Evolutionary conservation across 2,329 filamentous ascomycete species (phyloP), one percentile per base, ranked within the genome.

Genomic region (Hypoxylon sp.): DNA sequence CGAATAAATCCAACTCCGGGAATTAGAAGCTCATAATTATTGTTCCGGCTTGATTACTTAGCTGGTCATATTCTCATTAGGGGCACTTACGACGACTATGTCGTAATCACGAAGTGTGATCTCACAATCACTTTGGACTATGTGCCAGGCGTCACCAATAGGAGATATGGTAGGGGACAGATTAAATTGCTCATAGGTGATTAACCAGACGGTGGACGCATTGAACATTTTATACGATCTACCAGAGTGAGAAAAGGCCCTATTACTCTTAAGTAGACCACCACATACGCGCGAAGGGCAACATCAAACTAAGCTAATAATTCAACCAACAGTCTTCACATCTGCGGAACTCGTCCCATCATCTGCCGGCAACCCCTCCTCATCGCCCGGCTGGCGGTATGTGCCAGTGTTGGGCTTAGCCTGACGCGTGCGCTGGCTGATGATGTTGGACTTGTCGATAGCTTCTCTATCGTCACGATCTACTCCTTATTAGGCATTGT

Each of bases 371-470:
- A 76, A 52, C 8, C 72, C 75, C 68, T 81, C 76, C 6, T 79
- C 77, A 24, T 81, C 80, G 0, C 77, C 78, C 0, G 79, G 78
- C 72, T 80, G 77, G 0, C 67, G 61, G 46, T 81, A 82, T 0
- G 65, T 69, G 0, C 75, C 72, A 31, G 0, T 73, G 70, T 44
- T 75, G 66, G 3, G 65, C 56, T 64, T 56, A 1, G 79, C 78
- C 13, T 74, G 73, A 13, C 80, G 78, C 1, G 79, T 81, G 2
- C 78, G 76, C 19, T 77, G 75, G 2, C 73, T 70, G 4, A 82
- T 64, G n/a, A 81, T 81, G 52, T 82, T 82, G 21, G 69, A 71
- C 37, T 75, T 58, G 37, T 82, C 78, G 39, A 82, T 81, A 1
- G 79, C 80, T 0, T 81, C 79, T 21, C 65, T 75, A 2, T 82